phyloP scores from a whole-genome alignment of 2,329 filamentous ascomycete genomes.

The Aspergillus ibericus region DNA sequence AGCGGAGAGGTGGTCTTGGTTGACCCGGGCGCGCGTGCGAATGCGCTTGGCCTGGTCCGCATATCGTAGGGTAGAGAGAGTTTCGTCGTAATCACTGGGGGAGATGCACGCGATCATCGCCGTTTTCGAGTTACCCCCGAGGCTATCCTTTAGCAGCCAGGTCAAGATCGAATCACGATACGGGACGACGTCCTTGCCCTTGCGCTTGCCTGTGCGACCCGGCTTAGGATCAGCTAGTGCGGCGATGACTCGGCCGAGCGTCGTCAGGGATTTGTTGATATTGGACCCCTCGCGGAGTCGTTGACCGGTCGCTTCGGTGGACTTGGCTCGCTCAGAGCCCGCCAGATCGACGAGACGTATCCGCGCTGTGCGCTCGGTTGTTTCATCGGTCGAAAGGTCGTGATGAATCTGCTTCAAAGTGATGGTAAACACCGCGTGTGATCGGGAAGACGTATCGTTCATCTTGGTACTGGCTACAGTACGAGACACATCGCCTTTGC shows the following conservation, averaged over 20 bases:
- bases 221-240: constrained; percentile 76
- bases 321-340: constrained; percentile 90
- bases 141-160: constrained; percentile 90
- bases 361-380: constrained; percentile 87
- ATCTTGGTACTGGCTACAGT: constrained; percentile 95
- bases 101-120: constrained; percentile 99
- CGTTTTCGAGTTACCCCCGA: constrained; percentile 96
- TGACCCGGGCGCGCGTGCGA: constrained; percentile 88
- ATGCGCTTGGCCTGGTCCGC: constrained; percentile 98
- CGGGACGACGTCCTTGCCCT: constrained; percentile 74
- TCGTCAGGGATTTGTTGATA: constrained; percentile 98
- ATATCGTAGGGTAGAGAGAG: constrained; percentile 90
- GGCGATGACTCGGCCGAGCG: constrained; percentile 91
- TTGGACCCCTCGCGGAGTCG: constrained; percentile 92
- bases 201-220: constrained; percentile 54
- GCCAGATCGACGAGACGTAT: constrained; percentile 95
- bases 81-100: constrained; percentile 95
- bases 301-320: constrained; percentile 89
- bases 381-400: constrained; percentile 95
- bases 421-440: constrained; percentile 96
- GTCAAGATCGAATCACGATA: constrained; percentile 85
- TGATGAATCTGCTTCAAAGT: constrained; percentile 98
- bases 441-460: constrained; percentile 97
- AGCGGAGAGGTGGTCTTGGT: constrained; percentile 89
- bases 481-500: constrained; percentile 79